phyloP scores from a whole-genome alignment of 805 yeast species.

The Pichia membranifaciens region DNA sequence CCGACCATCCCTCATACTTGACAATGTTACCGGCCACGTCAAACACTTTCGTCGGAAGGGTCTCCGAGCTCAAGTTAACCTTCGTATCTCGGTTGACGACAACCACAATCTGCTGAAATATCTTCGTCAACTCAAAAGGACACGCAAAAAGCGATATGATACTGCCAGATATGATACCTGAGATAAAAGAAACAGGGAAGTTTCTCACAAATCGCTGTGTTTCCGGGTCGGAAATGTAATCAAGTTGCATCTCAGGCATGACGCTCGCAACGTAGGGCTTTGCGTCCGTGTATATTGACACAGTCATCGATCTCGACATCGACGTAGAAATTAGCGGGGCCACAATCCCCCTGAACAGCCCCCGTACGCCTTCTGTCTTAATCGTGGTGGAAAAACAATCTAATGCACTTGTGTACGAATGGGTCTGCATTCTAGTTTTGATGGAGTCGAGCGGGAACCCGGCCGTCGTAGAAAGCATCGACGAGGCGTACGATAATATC shows the following conservation, averaged over 20 bases:
- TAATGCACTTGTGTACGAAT: constrained; percentile 49
- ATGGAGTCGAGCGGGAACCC: constrained; percentile 86
- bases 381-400: constrained; percentile 56
- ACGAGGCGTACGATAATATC: constrained; percentile 57
- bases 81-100: constrained; percentile 34
- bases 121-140: constrained; percentile 81
- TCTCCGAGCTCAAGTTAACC: constrained; percentile 15
- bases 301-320: constrained; percentile 58
- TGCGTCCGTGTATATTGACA: constrained; percentile 51
- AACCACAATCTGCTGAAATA: constrained; percentile 68
- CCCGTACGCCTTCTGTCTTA: constrained; percentile 55
- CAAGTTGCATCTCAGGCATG: background rate
- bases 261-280: constrained; percentile 37
- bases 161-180: constrained; percentile 68
- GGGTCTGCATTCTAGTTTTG: constrained; percentile 82
- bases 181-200: constrained; percentile 41
- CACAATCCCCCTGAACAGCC: constrained; percentile 69
- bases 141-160: constrained; percentile 61
- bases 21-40: constrained; percentile 48
- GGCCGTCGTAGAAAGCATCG: constrained; percentile 57
- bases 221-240: constrained; percentile 1
- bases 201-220: constrained; percentile 26
- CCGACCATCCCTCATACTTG: constrained; percentile 52
- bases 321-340: constrained; percentile 70
- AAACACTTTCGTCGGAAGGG: constrained; percentile 30